Percentiles rank a stretch among this genome's conserved stretches.
Conservation (phyloP, 306 rosid genomes). For the Benincasa hispida region DNA sequence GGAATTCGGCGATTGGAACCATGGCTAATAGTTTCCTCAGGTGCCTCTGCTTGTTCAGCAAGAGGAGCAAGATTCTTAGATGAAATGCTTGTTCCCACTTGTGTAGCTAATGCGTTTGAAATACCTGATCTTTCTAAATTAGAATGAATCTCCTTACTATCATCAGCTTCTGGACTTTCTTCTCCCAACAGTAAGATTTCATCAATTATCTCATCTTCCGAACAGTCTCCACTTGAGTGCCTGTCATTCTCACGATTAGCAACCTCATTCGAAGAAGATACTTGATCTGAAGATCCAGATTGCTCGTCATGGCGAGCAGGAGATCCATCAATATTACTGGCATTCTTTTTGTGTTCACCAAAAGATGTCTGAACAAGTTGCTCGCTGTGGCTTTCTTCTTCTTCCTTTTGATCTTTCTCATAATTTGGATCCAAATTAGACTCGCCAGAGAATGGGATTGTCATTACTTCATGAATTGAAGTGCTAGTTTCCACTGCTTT, state of each 20-base stretch:
- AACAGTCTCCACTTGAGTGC: slow-evolving; percentile 5
- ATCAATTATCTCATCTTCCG: slow-evolving; percentile 13
- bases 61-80: slow-evolving; percentile 24
- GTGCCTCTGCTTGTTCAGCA: slow-evolving; percentile 22
- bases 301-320: slow-evolving; percentile 15
- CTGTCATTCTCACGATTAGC: neutral
- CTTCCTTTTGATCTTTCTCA: slow-evolving; percentile 2
- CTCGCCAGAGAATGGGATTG: slow-evolving; percentile 7
- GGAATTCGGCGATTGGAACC: slow-evolving; percentile 20
- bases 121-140: slow-evolving; percentile 23
- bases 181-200: slow-evolving; percentile 12
- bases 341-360: slow-evolving; percentile 26
- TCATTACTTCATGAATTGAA: slow-evolving; percentile 15
- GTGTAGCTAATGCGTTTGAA: slow-evolving; percentile 11
- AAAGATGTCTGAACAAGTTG: slow-evolving; percentile 22
- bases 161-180: slow-evolving; percentile 21
- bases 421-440: slow-evolving; percentile 5
- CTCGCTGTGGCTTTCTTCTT: slow-evolving; percentile 1
- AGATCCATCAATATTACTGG: slow-evolving; percentile 14
- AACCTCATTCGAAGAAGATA: slow-evolving; percentile 9
- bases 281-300: slow-evolving; percentile 26
- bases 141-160: slow-evolving; percentile 17
- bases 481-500: slow-evolving; percentile 20
- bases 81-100: slow-evolving; percentile 17
- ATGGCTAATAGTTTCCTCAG: slow-evolving; percentile 9